Base-by-base conservation (phyloP, 805 yeast species). In the Isabelozyma heimii region DNA sequence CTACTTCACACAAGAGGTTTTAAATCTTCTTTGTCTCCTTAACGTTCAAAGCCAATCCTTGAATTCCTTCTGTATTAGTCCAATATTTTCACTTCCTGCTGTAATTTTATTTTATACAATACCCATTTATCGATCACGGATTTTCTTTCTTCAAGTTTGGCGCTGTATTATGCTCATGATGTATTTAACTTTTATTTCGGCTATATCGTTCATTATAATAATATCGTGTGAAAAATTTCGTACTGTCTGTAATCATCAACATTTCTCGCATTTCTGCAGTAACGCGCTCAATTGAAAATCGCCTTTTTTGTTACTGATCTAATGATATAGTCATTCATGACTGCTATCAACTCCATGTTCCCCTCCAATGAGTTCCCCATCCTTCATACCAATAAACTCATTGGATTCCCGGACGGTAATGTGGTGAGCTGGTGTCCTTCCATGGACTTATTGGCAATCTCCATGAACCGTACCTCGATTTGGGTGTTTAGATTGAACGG, bases 401-500 rank as follows among this genome's bases (percentile, higher is more conserved):
- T 62, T 10, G 65, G 69, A 30, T 52, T 60, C 44, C 56, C 67
- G 12, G 77, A 73, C 50, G 76, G 76, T 0, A 67, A 65, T 46
- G 59, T 69, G 50, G 52, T 73, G 43, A 66, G 69, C 39, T 75
- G 78, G 74, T 80, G 83, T 56, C 85, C 85, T 1, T 66, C 75
- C 8, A 75, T 81, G 73, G 79, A 79, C 52, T 69, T 81, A 30
- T 52, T 85, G 33, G 77, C 82, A 6, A 59, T 83, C 2, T 69
- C 82, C 8, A 79, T 63, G 87, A 84, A 48, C 57, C 67, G 57
- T 50, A 70, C 48, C 61, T 83, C 79, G 4, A 56, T 73, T 5
- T 72, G 81, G 69, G 74, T 83, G 8, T 80, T 77, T 53, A 73
- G 89, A 43, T 62, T 75, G 40, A 78, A 76, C 49, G 85, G 84